phyloP scores from a whole-genome alignment of 352 stramenopile species.

The Phytophthora foliorum region DNA sequence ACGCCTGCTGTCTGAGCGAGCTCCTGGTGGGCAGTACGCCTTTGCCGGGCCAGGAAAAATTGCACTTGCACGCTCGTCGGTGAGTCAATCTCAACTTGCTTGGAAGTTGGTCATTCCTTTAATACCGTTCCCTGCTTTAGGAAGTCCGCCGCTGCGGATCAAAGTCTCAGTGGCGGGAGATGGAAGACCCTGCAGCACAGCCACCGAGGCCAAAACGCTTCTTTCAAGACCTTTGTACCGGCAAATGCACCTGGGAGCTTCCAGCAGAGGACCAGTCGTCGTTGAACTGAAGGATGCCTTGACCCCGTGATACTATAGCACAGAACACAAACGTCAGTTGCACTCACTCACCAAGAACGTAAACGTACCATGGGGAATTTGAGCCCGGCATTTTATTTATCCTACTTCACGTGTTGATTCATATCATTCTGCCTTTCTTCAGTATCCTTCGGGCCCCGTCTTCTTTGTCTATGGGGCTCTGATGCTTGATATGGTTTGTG shows the following conservation, averaged over 20 bases:
- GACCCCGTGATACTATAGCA: neutral
- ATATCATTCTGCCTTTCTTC: slow-evolving; percentile 39
- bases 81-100: slow-evolving; percentile 19
- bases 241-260: slow-evolving; percentile 50
- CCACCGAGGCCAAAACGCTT: slow-evolving; percentile 44
- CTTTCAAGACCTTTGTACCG: slow-evolving; percentile 53
- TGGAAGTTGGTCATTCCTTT: neutral
- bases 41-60: slow-evolving; percentile 61
- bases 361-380: slow-evolving; percentile 40
- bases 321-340: slow-evolving; percentile 28
- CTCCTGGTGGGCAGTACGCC: slow-evolving; percentile 58
- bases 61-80: slow-evolving; percentile 47
- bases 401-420: slow-evolving; percentile 44
- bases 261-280: slow-evolving; percentile 12
- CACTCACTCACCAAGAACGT: neutral
- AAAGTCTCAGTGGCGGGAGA: slow-evolving; percentile 48
- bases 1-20: slow-evolving; percentile 61
- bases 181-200: slow-evolving; percentile 49
- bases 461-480: slow-evolving; percentile 41
- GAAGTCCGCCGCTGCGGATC: slow-evolving; percentile 19
- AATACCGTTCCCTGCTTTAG: slow-evolving; percentile 8
- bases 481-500: slow-evolving; percentile 33
- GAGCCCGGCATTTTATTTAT: slow-evolving; percentile 54
- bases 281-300: neutral
- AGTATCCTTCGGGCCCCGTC: slow-evolving; percentile 25